A percentile compares a stretch with the other conserved stretches of the same genome.
These are phyloP conservation scores for Pseudomassariella vexata DNA, from an alignment of 2,329 filamentous ascomycete genomes.

Conservation along the genomic window DNA sequence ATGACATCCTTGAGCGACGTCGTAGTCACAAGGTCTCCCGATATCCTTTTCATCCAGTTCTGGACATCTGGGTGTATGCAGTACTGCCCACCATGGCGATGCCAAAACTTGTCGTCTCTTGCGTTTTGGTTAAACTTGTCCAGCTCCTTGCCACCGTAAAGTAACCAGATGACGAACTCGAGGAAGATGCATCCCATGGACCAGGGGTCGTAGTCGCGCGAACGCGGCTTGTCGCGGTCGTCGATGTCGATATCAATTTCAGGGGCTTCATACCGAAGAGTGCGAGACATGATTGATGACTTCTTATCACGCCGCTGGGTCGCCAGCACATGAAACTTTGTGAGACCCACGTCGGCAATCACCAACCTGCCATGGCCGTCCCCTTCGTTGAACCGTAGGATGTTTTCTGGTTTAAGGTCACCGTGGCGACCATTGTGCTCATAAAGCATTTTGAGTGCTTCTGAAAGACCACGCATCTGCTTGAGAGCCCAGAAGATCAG, in stretches of 20 bases:
- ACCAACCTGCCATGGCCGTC: conserved; percentile 1
- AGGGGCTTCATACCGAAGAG: not conserved
- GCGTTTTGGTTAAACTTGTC: not conserved
- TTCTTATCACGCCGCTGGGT: not conserved
- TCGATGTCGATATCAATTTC: conserved; percentile 1
- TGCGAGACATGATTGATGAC: not conserved
- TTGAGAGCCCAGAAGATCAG: not conserved
- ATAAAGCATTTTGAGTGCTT: not conserved
- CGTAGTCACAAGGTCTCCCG: not conserved
- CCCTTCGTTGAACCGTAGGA: conserved; percentile 4
- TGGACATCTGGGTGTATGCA: not conserved
- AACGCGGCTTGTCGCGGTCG: not conserved
- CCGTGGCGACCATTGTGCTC: conserved; percentile 8
- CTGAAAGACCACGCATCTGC: not conserved
- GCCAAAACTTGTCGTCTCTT: not conserved
- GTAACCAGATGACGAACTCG: not conserved
- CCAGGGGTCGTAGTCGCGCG: conserved; percentile 1
- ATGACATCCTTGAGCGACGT: not conserved
- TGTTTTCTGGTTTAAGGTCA: conserved; percentile 12
- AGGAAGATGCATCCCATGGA: conserved; percentile 1
- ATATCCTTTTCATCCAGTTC: not conserved
- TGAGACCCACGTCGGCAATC: conserved; percentile 11
- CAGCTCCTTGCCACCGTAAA: not conserved
- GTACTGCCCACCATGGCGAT: not conserved
- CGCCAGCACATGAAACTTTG: conserved; percentile 5